A percentile compares a stretch with the other conserved stretches of the same genome.
Conservation (phyloP, 192 early-diverging fungal genomes). For the Coemansia reversa region DNA sequence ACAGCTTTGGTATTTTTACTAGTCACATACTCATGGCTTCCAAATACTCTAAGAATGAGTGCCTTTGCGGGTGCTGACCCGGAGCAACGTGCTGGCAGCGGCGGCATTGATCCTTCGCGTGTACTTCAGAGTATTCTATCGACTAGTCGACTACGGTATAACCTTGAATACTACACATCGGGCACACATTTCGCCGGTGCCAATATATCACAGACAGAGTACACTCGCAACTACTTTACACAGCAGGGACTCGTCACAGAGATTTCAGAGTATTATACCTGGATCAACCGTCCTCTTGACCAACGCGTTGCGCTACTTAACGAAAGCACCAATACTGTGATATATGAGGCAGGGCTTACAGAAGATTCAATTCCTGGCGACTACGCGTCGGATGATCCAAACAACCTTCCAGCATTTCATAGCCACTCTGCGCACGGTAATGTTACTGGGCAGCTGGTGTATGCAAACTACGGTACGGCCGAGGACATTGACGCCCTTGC, state of each 20-base stretch:
- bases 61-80: not conserved
- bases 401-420: conserved; percentile 61
- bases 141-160: conserved; percentile 31
- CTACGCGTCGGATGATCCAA: conserved; percentile 56
- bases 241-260: conserved; percentile 54
- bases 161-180: conserved; percentile 58
- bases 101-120: conserved; percentile 28
- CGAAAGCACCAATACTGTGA: conserved; percentile 30
- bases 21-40: conserved; percentile 5
- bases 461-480: conserved; percentile 62
- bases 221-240: conserved; percentile 54
- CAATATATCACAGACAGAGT: conserved; percentile 51
- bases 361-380: conserved; percentile 64
- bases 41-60: not conserved
- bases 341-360: conserved; percentile 56
- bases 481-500: conserved; percentile 56
- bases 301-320: conserved; percentile 56
- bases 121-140: conserved; percentile 52
- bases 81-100: not conserved
- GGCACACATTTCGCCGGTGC: conserved; percentile 58
- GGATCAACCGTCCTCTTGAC: conserved; percentile 54
- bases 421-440: conserved; percentile 60
- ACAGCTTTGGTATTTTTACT: conserved; percentile 16
- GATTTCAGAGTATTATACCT: conserved; percentile 61
- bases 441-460: conserved; percentile 61